Evolutionary conservation across 73 alveolate genomes (phyloP).

Genomic region (Paramecium pentaurelia): DNA sequence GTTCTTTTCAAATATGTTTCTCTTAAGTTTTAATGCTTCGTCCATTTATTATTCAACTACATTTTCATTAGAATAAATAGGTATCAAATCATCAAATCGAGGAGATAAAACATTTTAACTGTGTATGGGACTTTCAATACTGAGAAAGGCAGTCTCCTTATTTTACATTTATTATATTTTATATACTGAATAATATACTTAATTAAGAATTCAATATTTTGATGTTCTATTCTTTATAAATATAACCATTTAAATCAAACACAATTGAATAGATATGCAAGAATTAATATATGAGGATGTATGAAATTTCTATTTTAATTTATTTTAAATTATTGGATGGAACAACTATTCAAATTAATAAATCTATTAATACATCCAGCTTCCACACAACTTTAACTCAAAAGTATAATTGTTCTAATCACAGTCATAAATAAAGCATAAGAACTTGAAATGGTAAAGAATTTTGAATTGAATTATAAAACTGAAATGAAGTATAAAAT

Average conservation of each 20-base stretch:
- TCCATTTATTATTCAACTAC: not conserved
- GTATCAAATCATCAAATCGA: not conserved
- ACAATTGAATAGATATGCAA: not conserved
- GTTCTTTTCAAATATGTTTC: not conserved
- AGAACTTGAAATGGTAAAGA: not conserved
- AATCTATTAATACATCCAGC: not conserved
- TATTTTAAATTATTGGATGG: not conserved
- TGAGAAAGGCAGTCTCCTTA: not conserved
- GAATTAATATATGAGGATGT: not conserved
- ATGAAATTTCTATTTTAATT: not conserved
- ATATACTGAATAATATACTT: not conserved
- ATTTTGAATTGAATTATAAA: not conserved
- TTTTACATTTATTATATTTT: not conserved
- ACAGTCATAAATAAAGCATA: not conserved
- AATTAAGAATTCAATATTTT: not conserved
- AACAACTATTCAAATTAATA: not conserved
- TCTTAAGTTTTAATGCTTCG: not conserved
- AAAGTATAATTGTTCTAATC: not conserved
- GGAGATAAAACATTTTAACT: not conserved
- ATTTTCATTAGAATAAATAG: not conserved
- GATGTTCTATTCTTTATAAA: not conserved
- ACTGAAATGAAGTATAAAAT: not conserved
- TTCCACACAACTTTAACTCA: not conserved
- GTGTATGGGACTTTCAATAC: not conserved
- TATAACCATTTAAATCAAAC: not conserved